A percentile compares a stretch with the other conserved stretches of the same genome.
Evolutionary conservation across 805 yeast species (phyloP).

Genomic region (Candida manassasensis): DNA sequence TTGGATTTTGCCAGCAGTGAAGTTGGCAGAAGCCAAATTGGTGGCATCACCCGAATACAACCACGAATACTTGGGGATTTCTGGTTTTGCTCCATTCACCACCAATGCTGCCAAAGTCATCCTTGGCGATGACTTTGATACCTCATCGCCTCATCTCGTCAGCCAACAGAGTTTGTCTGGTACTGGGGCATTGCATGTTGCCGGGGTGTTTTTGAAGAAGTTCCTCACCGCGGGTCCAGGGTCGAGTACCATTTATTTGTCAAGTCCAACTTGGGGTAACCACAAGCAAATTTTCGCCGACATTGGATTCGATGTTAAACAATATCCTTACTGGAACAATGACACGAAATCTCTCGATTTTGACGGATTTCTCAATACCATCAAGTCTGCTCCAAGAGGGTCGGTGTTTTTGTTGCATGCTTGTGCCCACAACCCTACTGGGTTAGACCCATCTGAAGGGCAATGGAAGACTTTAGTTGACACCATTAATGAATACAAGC

Average conservation of each 20-base stretch:
- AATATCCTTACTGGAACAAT: conserved; percentile 85
- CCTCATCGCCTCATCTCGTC: conserved; percentile 44
- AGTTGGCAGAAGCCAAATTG: conserved; percentile 60
- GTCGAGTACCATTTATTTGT: conserved; percentile 56
- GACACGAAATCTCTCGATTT: conserved; percentile 67
- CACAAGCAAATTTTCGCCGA: conserved; percentile 78
- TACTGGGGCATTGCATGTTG: conserved; percentile 88
- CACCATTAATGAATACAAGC: conserved; percentile 55
- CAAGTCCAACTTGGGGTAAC: conserved; percentile 97
- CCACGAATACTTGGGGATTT: conserved; percentile 86
- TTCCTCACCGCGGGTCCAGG: conserved; percentile 39
- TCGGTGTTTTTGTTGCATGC: conserved; percentile 84
- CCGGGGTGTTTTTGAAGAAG: conserved; percentile 62
- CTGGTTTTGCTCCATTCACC: conserved; percentile 68
- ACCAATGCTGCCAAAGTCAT: conserved; percentile 69
- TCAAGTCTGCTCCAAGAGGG: conserved; percentile 65
- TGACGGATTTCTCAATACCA: conserved; percentile 58
- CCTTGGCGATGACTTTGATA: conserved; percentile 46
- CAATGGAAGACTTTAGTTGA: conserved; percentile 75
- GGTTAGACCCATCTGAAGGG: conserved; percentile 81
- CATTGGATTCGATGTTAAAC: conserved; percentile 60
- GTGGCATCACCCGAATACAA: conserved; percentile 57
- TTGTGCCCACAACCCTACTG: conserved; percentile 98
- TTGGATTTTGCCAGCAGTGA: conserved; percentile 68
- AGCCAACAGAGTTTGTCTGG: conserved; percentile 80